These are phyloP conservation scores for Candida ascalaphidarum DNA, from an alignment of 805 yeast genomes.

Conservation along the genomic window DNA sequence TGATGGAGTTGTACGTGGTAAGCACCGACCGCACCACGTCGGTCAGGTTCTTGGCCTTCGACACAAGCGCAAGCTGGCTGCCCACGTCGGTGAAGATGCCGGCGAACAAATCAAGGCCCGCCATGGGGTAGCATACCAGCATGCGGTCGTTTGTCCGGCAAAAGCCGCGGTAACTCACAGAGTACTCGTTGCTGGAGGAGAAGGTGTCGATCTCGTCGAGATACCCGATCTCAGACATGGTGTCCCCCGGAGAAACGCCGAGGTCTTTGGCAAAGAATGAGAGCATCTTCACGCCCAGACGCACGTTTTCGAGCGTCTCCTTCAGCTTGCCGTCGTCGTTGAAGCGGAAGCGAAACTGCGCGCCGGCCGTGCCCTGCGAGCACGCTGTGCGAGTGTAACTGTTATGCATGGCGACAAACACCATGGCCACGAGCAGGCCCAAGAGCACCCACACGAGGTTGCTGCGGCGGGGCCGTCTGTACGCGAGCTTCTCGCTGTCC, in stretches of 20 bases:
- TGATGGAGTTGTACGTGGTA: constrained; percentile 4
- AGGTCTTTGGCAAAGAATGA: constrained; percentile 40
- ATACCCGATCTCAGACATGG: constrained; percentile 2
- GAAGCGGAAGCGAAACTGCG: constrained; percentile 35
- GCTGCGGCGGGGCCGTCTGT: constrained; percentile 2
- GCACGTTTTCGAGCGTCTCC: constrained; percentile 20
- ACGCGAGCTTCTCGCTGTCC: too few species aligned
- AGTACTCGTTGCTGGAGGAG: constrained; percentile 31
- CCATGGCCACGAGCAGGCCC: constrained; percentile 10
- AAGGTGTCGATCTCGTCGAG: constrained; percentile 35
- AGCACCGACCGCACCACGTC: constrained; percentile 7
- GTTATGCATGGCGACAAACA: constrained; percentile 24
- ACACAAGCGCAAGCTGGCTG: constrained; percentile 31
- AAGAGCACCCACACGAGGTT: constrained; percentile 7
- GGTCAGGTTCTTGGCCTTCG: constrained; percentile 28
- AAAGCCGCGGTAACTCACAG: constrained; percentile 40
- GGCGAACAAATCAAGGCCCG: constrained; percentile 40
- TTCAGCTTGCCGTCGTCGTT: constrained; percentile 27
- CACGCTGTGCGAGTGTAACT: constrained; percentile 22
- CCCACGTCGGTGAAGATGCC: constrained; percentile 45
- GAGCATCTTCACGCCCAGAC: constrained; percentile 35
- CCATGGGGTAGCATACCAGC: constrained; percentile 13
- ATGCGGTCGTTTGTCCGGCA: constrained; percentile 28
- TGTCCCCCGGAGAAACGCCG: constrained; percentile 4
- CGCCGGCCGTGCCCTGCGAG: too few species aligned